These are phyloP conservation scores for Pneumocystis wakefieldiae DNA, from an alignment of 1,139 yeast species.

Conservation along the genomic window DNA sequence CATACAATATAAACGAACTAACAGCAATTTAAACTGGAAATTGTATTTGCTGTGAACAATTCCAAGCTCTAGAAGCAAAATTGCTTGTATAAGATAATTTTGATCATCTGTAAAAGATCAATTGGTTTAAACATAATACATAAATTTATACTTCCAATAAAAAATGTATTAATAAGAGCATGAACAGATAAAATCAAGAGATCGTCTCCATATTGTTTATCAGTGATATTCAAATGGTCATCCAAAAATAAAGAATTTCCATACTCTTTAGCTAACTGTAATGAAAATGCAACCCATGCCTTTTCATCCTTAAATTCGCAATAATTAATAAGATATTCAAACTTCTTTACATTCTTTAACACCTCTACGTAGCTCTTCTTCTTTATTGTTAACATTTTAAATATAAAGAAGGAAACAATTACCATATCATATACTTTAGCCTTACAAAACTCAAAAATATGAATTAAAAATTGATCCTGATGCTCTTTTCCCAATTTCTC, in stretches of 20 bases:
- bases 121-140: background rate
- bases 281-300: constrained; percentile 18
- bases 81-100: constrained; percentile 23
- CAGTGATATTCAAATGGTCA: constrained; percentile 36
- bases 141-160: background rate
- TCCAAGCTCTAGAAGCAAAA: constrained; percentile 36
- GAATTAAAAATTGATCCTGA: constrained; percentile 8
- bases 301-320: constrained; percentile 13
- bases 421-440: background rate
- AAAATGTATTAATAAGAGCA: constrained; percentile 15
- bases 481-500: constrained; percentile 10
- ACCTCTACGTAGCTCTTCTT: constrained; percentile 15
- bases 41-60: constrained; percentile 43
- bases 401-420: background rate
- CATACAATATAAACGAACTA: constrained; percentile 46
- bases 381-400: background rate
- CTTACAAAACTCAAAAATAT: background rate
- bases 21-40: constrained; percentile 54
- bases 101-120: constrained; percentile 6
- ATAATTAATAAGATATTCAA: constrained; percentile 9
- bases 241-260: constrained; percentile 23
- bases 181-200: constrained; percentile 39
- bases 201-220: constrained; percentile 53
- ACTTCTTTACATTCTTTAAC: constrained; percentile 6
- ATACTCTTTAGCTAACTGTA: constrained; percentile 28